Conservation (phyloP, 2,329 filamentous ascomycete species). For the Orbilia javanica region DNA sequence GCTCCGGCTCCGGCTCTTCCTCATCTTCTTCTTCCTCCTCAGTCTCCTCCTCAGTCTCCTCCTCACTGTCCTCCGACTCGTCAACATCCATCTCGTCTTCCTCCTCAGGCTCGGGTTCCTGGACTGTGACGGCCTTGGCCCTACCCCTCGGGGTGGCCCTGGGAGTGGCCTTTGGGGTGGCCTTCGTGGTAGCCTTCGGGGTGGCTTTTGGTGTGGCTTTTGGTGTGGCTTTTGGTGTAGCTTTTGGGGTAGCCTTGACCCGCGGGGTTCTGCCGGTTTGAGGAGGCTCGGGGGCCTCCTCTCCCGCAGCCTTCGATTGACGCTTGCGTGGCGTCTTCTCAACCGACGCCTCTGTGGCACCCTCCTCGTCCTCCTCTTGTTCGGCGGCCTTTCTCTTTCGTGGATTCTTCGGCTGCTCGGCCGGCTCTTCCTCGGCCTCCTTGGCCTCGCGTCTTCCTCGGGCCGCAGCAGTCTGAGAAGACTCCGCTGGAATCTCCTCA, state of each 20-base stretch:
- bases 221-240: slow-evolving; percentile 15
- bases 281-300: slow-evolving; percentile 24
- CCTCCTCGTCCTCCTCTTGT: slow-evolving; percentile 44
- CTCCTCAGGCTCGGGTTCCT: slow-evolving; percentile 21
- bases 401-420: slow-evolving; percentile 20
- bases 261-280: slow-evolving; percentile 20
- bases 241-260: slow-evolving; percentile 34
- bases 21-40: slow-evolving; percentile 37
- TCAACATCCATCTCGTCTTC: not conserved
- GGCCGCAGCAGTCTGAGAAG: not conserved
- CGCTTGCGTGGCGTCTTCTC: slow-evolving; percentile 62
- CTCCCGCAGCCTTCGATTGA: slow-evolving; percentile 9
- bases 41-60: slow-evolving; percentile 54
- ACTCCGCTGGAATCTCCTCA: slow-evolving; percentile 26
- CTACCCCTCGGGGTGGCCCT: slow-evolving; percentile 28
- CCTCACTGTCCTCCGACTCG: slow-evolving; percentile 18
- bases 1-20: slow-evolving; percentile 48
- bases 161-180: slow-evolving; percentile 16
- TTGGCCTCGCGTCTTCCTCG: slow-evolving; percentile 22
- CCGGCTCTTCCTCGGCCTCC: slow-evolving; percentile 14
- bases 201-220: slow-evolving; percentile 35
- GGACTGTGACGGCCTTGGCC: slow-evolving; percentile 6
- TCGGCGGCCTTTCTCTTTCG: slow-evolving; percentile 37
- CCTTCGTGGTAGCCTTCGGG: slow-evolving; percentile 36
- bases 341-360: slow-evolving; percentile 52